phyloP scores from a whole-genome alignment of 73 alveolate species.

The Chromera velia region DNA sequence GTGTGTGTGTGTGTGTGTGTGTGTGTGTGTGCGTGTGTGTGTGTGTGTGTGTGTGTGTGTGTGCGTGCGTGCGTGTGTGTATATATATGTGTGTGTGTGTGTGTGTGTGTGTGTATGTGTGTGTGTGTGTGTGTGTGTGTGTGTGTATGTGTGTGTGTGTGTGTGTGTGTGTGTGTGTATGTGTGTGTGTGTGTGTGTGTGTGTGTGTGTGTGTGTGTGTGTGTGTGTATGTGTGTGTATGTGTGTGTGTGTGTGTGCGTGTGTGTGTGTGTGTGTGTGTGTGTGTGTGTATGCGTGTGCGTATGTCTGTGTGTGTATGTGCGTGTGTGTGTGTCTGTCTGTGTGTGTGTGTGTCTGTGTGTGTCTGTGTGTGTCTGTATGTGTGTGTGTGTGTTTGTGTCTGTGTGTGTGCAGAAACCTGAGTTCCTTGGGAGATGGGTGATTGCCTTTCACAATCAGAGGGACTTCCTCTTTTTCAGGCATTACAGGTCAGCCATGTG shows the following conservation, averaged over 20 bases:
- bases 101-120: conserved; percentile 15
- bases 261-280: conserved; percentile 8
- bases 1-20: conserved; percentile 5
- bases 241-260: conserved; percentile 11
- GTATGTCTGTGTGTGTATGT: conserved; percentile 8
- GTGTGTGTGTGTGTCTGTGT: conserved; percentile 18
- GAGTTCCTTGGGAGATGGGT: no score
- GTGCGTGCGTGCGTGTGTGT: conserved; percentile 11
- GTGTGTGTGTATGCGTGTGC: conserved; percentile 11
- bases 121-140: conserved; percentile 22
- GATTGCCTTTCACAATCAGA: no score
- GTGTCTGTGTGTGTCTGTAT: conserved; percentile 12
- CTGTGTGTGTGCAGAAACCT: no score
- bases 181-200: conserved; percentile 16
- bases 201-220: conserved; percentile 15
- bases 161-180: conserved; percentile 12
- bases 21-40: conserved; percentile 3
- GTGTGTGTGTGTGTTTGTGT: conserved; percentile 15
- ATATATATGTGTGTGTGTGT: conserved; percentile 13
- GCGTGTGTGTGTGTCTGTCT: not conserved
- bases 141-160: conserved; percentile 16
- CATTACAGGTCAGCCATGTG: no score
- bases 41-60: conserved; percentile 9
- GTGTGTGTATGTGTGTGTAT: conserved; percentile 12
- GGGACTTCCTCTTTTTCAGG: no score